Evolutionary conservation across 139 green algal species (phyloP), one percentile per base, ranked within the genome.

Genomic region (Haematococcus sp.): DNA sequence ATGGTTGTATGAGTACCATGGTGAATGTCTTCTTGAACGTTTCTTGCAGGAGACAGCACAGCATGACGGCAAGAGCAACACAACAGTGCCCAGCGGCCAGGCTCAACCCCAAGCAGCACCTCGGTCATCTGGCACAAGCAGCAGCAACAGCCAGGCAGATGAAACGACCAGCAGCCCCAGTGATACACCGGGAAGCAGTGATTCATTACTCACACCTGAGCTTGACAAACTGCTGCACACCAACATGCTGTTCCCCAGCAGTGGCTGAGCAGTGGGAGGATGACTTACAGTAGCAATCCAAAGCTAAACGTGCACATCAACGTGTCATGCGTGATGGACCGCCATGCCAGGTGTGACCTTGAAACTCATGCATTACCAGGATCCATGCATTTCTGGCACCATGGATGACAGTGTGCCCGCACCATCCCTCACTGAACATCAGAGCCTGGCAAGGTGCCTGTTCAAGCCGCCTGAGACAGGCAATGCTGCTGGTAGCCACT

Each of bases 181-280:
- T n/a, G n/a, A n/a, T n/a, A n/a, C n/a, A n/a, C n/a, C n/a, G n/a
- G n/a, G n/a, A n/a, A n/a, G n/a, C n/a, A n/a, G n/a, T n/a, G n/a
- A n/a, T n/a, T 23, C 23, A 4, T 16, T 65, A n/a, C 58, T 65
- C 19, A 65, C 58, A 3, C 58, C 58, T 40, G 25, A 65, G 58
- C 58, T 65, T 3, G 28, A 19, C 16, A 27, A 34, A 40, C 25
- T 65, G n/a, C 58, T 65, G 58, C 19, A 65, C 58, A 65, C 23
- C 25, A 65, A 35, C 58, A 65, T 65, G 58, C 27, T 65, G 52
- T 60, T 60, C 23, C 52, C 52, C 4, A 60, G 52, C 20, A 27
- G 52, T 15, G 20, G 5, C 20, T 9, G 23, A 27, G 52, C 20
- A 25, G 11, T 15, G 23, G 52, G 52, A 31, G 52, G 52, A 4